Evolutionary conservation across 345 rosid species (phyloP), one percentile per base, ranked within the genome.

Genomic region (Laguncularia racemosa): DNA sequence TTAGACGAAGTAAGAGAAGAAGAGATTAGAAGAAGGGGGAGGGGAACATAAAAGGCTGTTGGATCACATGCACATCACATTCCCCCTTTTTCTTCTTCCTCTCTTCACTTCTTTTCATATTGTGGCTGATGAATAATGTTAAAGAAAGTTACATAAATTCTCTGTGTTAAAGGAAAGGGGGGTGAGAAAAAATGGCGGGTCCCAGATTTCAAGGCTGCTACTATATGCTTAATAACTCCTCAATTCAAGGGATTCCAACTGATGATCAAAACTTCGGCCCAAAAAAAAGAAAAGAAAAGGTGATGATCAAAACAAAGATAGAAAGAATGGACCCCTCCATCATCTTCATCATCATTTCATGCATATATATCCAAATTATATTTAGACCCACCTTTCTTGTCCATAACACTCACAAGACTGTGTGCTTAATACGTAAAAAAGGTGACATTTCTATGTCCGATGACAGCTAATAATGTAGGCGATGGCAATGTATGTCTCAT

Each of bases 31-130:
- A 14, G 26, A 66, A 85, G 80, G 65, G 4, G 53, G 54, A 4
- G 53, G 62, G 63, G 84, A 83, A 78, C 89, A 80, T 63, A 75
- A 85, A 75, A 83, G 84, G 81, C 93, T 83, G 93, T 83, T 76
- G 77, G 81, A 76, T 76, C 93, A 85, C 93, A 83, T 85, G 93
- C 89, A 75, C 80, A 70, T 74, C 89, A 77, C 84, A 63, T 69
- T 78, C 84, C 45, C 69, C 77, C 68, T 63, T 55, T 57, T 14
- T 60, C 53, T 54, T 65, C 67, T 33, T 62, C 75, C 20, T 21
- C 52, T 58, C 46, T 61, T 72, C 82, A 67, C 85, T 68, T 80
- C 88, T 85, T 85, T 78, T 78, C 44, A 82, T 76, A 76, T 68
- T 75, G 79, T 79, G 76, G 59, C 72, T 64, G 56, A 75, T 73